Evolutionary conservation across 768 basidiomycete genomes (phyloP), one percentile per base, ranked within the genome.

Genomic region (Epithele typhae): DNA sequence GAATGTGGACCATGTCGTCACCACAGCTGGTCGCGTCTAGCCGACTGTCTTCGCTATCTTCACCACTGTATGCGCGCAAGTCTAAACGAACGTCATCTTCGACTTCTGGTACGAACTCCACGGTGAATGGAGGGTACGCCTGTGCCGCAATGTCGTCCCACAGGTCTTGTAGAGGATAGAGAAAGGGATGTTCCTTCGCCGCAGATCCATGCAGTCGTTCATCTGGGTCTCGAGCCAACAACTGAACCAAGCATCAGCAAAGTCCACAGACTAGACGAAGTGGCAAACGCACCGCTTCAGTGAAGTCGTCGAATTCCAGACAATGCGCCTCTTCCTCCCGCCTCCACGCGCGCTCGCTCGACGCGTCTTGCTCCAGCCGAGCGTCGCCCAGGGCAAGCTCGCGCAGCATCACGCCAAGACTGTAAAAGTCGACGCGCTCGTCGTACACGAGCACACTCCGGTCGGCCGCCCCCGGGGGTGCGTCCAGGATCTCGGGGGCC

Each of bases 361-460:
- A 45, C 43, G 4, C 22, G 32, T 12, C 23, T 45, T 47, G 17
- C 18, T 37, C 25, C 33, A n/a, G 30, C 37, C 40, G 9, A 27
- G 36, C 6, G 5, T 46, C 23, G 5, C 49, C 53, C 6, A 39
- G 11, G 14, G 53, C 53, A 8, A 54, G 49, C 33, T 54, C 53
- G 43, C 46, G 45, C 33, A 54, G 25, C 45, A 48, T 51, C 17
- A 45, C 34, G 12, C 49, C 53, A 6, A 54, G 40, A 25, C 53
- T 54, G 38, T 48, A 54, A 30, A 45, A 51, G 35, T 54, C 53
- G 11, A 54, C 53, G 12, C 53, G 53, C 36, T 47, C 46, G 41
- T 54, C 53, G 45, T 54, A 54, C 15, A 51, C 43, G 4, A 54
- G 39, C 15, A 43, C 34, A 37, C 39, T 17, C 19, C 32, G 36